Evolutionary conservation across 148 eudicot species (phyloP), one percentile per base, ranked within the genome.

Genomic region (Diospyros kaki): DNA sequence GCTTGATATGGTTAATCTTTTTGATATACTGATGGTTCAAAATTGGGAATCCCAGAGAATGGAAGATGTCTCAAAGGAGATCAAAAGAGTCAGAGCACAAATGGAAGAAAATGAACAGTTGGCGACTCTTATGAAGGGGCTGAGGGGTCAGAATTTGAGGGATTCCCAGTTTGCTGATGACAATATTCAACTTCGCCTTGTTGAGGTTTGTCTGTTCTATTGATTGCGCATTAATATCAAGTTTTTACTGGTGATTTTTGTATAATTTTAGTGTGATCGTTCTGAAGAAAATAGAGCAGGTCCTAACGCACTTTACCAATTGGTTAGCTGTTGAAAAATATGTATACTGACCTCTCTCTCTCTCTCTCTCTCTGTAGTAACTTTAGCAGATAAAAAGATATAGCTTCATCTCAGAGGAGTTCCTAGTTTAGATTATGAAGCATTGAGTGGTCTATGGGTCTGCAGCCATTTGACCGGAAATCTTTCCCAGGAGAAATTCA

Each of bases 71-170:
- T 95, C 99, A 15, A 84, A 82, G 54, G 99, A 95, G 85, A 95
- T 95, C 74, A 89, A 92, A 80, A 84, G 94, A 77, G 96, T 95
- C 76, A 88, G 99, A 83, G 94, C 92, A 11, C 97, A 92, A 75
- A 95, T 95, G 97, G 99, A 95, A 83, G 97, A 93, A 81, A 91
- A 95, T 81, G 99, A 95, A 80, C 80, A 95, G 58, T 62, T 95
- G 81, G 85, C 99, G 6, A 76, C 79, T 17, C 99, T 95, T 58
- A 95, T 95, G 99, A 86, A 81, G 75, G 99, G 99, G 69, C 92
- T 95, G 18, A 81, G 99, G 58, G 99, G 99, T n/a, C 99, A 95
- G 70, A 95, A 95, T 86, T 83, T 95, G 76, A 76, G 82, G 5
- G 99, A 95, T 85, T 80, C 92, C 9, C 89, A 87, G 78, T 95